Percentiles rank a stretch among this genome's conserved stretches.
Conservation (phyloP, 208 protist genomes). For the Phytomonas sp. region DNA sequence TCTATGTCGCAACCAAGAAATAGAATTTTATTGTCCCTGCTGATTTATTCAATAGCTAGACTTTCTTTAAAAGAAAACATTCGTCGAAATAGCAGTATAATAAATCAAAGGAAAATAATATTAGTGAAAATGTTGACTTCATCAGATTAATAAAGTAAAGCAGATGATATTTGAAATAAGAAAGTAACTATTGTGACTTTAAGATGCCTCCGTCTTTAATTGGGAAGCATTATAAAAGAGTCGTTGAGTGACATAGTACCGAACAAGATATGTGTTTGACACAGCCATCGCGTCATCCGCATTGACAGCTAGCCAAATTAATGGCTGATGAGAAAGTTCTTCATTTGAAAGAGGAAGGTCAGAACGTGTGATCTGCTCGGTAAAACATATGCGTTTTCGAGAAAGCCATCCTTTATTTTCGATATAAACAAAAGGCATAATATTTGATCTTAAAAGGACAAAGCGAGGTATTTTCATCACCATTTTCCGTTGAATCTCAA, state of each 20-base stretch:
- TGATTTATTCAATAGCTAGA: neutral
- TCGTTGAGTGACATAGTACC: conserved; percentile 11
- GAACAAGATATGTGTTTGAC: neutral
- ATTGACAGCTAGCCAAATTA: conserved; percentile 33
- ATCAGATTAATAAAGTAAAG: neutral
- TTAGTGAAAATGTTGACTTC: neutral
- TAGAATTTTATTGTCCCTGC: neutral
- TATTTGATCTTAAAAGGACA: conserved; percentile 29
- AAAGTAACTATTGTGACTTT: neutral
- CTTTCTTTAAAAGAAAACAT: neutral
- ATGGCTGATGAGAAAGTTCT: conserved; percentile 16
- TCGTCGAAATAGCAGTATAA: neutral
- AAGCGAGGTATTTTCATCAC: conserved; percentile 24
- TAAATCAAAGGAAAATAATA: neutral
- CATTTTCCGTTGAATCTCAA: conserved; percentile 21
- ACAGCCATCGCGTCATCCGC: neutral
- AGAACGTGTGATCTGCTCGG: neutral
- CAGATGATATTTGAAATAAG: neutral
- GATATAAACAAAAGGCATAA: conserved; percentile 26
- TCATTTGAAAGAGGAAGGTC: conserved; percentile 17
- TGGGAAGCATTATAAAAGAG: conserved; percentile 30
- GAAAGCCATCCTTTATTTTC: conserved; percentile 20
- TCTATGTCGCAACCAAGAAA: neutral
- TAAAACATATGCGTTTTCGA: conserved; percentile 13
- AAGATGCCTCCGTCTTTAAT: neutral